Conservation (phyloP, 768 basidiomycete genomes). For the Lactifluus volemus region DNA sequence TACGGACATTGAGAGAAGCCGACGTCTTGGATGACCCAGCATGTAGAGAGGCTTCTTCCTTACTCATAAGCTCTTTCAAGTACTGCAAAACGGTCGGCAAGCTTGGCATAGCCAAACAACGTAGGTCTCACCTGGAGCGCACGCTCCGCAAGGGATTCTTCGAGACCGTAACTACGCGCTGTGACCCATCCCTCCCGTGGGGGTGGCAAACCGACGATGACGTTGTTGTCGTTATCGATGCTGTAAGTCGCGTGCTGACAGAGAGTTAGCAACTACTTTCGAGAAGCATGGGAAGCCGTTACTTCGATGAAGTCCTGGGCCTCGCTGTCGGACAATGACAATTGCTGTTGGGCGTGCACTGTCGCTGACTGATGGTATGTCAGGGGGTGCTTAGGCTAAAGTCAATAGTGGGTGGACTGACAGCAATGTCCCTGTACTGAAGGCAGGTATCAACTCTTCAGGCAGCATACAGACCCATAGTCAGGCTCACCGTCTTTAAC, state of each 20-base stretch:
- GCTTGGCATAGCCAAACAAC: background rate
- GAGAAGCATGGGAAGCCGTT: background rate
- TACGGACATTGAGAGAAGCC: background rate
- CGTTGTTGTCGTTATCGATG: conserved; percentile 15
- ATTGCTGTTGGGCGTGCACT: conserved; percentile 13
- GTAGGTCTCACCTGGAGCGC: conserved; percentile 8
- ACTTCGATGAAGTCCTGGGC: conserved; percentile 21
- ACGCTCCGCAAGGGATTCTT: conserved; percentile 14
- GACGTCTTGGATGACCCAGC: background rate
- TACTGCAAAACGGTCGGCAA: background rate
- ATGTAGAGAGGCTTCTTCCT: conserved; percentile 9
- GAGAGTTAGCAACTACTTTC: background rate
- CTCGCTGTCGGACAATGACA: conserved; percentile 13
- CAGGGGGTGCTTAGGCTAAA: background rate
- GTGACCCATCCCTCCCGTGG: conserved; percentile 16
- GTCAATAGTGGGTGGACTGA: background rate
- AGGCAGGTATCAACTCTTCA: background rate
- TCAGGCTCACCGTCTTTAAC: conserved; percentile 13
- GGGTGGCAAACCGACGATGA: conserved; percentile 15
- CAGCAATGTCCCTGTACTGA: conserved; percentile 17
- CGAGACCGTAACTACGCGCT: conserved; percentile 12
- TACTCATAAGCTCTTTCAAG: conserved; percentile 13
- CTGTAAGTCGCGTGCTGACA: conserved; percentile 16
- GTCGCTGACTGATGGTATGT: conserved; percentile 13
- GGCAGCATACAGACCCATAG: background rate